Evolutionary conservation across 257 asterid species (phyloP).

Genomic region (Solanum bukasovii): DNA sequence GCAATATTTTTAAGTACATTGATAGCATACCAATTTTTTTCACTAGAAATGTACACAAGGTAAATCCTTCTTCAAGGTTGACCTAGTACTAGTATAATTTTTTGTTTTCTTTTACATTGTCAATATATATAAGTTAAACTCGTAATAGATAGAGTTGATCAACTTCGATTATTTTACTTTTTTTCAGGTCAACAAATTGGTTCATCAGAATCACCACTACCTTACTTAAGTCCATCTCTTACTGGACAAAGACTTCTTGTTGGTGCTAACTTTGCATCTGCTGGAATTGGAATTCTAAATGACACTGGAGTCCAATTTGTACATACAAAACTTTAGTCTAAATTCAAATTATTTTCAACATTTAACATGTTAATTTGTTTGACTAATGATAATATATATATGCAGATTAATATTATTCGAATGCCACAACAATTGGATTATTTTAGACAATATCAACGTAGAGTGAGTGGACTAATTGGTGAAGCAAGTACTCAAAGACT

Average conservation of each 20-base stretch:
- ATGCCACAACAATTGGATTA: conserved; percentile 43
- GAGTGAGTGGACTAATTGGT: conserved; percentile 51
- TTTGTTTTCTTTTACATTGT: not conserved
- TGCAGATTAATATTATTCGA: conserved; percentile 66
- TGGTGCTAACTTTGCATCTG: conserved; percentile 86
- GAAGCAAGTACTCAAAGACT: conserved; percentile 23
- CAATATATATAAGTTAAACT: not conserved
- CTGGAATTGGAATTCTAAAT: conserved; percentile 75
- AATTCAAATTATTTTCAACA: not conserved
- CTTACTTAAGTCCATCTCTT: conserved; percentile 56
- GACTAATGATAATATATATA: not conserved
- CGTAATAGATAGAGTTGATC: not conserved
- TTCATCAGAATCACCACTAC: conserved; percentile 45
- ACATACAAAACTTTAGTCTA: conserved; percentile 5
- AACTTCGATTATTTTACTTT: not conserved
- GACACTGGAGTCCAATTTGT: conserved; percentile 85
- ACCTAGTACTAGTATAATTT: not conserved
- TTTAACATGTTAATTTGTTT: not conserved
- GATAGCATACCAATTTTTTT: not conserved
- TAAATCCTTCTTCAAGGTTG: too few species aligned
- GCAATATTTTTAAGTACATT: not conserved
- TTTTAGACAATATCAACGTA: conserved; percentile 48
- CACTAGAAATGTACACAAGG: too few species aligned
- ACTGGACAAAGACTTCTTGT: conserved; percentile 41
- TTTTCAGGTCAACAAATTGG: conserved; percentile 56